These are phyloP conservation scores for Dryas alaskensis DNA, from an alignment of 306 rosid species.

Conservation along the genomic window DNA sequence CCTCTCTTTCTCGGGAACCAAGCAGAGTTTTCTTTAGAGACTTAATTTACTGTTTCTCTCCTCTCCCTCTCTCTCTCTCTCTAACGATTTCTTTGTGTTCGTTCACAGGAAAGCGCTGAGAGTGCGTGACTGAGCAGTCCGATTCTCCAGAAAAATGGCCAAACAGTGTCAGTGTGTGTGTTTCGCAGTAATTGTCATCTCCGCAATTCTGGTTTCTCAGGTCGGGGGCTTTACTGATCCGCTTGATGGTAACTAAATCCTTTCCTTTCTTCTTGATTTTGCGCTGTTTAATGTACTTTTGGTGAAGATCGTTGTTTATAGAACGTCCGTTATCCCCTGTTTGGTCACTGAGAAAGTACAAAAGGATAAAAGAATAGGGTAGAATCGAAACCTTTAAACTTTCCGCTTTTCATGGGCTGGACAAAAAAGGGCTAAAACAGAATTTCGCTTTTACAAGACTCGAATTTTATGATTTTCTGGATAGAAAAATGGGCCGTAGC, in stretches of 20 bases:
- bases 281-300: neutral
- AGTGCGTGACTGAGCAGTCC: neutral
- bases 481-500: neutral
- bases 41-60: neutral
- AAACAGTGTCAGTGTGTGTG: constrained; percentile 13
- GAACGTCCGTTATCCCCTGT: neutral
- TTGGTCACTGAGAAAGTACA: constrained; percentile 20
- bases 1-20: neutral
- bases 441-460: neutral
- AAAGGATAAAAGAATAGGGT: neutral
- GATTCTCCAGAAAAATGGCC: constrained; percentile 41
- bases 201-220: constrained; percentile 39
- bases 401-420: neutral
- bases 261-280: constrained; percentile 3
- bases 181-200: constrained; percentile 39
- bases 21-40: neutral
- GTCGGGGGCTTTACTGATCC: constrained; percentile 45
- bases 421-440: neutral
- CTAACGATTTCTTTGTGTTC: no score
- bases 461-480: neutral
- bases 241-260: constrained; percentile 51
- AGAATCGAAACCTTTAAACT: neutral
- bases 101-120: no score
- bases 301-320: neutral
- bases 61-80: no score